Conservation (phyloP, 2,329 filamentous ascomycete genomes). For the Fusarium sp. region DNA sequence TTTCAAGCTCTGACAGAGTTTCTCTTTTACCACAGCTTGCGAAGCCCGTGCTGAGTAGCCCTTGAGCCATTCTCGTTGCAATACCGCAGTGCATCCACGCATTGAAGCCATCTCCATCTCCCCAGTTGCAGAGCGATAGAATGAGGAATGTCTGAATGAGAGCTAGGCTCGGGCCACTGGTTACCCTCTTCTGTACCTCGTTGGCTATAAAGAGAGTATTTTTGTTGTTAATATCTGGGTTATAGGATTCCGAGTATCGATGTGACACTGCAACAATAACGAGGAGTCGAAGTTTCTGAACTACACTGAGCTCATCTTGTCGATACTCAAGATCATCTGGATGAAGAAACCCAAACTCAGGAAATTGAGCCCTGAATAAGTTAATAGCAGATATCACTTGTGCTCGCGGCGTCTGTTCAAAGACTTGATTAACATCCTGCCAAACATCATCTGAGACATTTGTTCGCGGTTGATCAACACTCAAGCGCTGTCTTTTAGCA, state of each 20-base stretch:
- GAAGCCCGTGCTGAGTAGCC: conserved; percentile 30
- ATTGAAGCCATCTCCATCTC: conserved; percentile 38
- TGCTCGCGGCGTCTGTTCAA: not conserved
- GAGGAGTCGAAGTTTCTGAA: conserved; percentile 29
- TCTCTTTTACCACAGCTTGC: conserved; percentile 19
- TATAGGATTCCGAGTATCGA: conserved; percentile 5
- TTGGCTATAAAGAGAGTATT: not conserved
- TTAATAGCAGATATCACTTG: conserved; percentile 18
- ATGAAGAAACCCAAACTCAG: conserved; percentile 37
- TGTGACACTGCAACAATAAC: conserved; percentile 23
- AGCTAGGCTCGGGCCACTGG: conserved; percentile 13
- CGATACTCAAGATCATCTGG: conserved; percentile 37
- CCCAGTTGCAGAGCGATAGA: conserved; percentile 36
- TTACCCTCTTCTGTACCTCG: conserved; percentile 27
- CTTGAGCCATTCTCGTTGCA: conserved; percentile 38
- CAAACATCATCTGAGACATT: not conserved
- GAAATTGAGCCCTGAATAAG: conserved; percentile 34
- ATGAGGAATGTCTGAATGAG: conserved; percentile 36
- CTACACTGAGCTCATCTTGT: not conserved
- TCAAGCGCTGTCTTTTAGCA: conserved; percentile 16
- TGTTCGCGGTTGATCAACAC: not conserved
- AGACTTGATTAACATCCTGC: conserved; percentile 11
- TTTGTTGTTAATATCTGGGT: not conserved
- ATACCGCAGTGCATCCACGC: conserved; percentile 41
- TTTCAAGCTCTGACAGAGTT: conserved; percentile 32